Conservation (phyloP, 352 stramenopile genomes). For the Lagenidium sp. region DNA sequence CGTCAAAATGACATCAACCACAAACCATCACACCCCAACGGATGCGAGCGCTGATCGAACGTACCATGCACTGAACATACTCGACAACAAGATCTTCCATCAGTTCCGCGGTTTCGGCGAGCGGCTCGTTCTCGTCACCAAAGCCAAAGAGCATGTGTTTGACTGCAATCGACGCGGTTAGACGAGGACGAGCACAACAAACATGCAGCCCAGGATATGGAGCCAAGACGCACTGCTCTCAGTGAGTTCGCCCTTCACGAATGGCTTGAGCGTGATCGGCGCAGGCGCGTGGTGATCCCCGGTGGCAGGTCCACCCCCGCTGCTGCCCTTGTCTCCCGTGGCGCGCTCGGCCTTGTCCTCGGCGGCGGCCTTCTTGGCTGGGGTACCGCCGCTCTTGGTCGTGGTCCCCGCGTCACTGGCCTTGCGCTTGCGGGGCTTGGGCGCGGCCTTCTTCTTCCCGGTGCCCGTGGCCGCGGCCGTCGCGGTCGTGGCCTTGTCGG, state of each 20-base stretch:
- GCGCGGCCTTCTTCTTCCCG: slow-evolving; percentile 61
- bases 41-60: neutral
- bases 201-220: neutral
- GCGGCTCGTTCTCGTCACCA: slow-evolving; percentile 57
- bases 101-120: slow-evolving; percentile 65
- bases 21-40: no score
- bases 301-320: neutral
- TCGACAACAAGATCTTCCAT: slow-evolving; percentile 85
- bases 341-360: slow-evolving; percentile 9
- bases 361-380: slow-evolving; percentile 31
- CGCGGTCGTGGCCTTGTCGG: slow-evolving; percentile 1
- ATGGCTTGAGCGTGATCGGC: slow-evolving; percentile 41
- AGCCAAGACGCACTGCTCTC: slow-evolving; percentile 63
- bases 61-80: slow-evolving; percentile 77
- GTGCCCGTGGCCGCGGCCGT: slow-evolving; percentile 6
- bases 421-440: slow-evolving; percentile 72
- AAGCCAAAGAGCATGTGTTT: slow-evolving; percentile 89
- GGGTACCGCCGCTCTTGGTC: slow-evolving; percentile 20
- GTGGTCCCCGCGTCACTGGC: slow-evolving; percentile 36
- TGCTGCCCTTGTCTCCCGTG: slow-evolving; percentile 1
- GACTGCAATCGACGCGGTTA: slow-evolving; percentile 23
- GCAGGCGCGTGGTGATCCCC: slow-evolving; percentile 5
- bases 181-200: neutral
- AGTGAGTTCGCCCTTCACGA: slow-evolving; percentile 63
- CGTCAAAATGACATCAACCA: neutral